These are phyloP conservation scores for Sutorius eximius DNA, from an alignment of 1,284 basidiomycete genomes.

Conservation along the genomic window DNA sequence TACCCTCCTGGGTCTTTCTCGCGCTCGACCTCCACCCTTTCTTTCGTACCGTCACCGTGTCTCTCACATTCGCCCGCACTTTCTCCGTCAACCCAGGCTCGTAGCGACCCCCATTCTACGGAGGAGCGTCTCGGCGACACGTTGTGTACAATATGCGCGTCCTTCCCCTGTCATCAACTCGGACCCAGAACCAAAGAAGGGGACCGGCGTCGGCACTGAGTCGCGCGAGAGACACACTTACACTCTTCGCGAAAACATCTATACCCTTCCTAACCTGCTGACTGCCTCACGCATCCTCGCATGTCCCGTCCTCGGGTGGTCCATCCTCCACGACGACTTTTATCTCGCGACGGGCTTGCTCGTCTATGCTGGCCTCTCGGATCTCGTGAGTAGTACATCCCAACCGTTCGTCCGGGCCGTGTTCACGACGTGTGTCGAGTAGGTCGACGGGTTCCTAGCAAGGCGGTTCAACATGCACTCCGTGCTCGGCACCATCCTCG, in stretches of 20 bases:
- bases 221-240: constrained; percentile 18
- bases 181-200: constrained; percentile 5
- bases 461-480: constrained; percentile 82
- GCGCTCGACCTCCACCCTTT: neutral
- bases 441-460: constrained; percentile 89
- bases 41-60: neutral
- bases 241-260: constrained; percentile 80
- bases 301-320: constrained; percentile 89
- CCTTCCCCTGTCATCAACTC: constrained; percentile 9
- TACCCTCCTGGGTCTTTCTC: constrained; percentile 7
- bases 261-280: constrained; percentile 91
- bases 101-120: neutral
- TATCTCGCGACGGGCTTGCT: constrained; percentile 79
- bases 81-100: neutral
- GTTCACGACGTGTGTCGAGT: neutral
- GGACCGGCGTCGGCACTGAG: constrained; percentile 2
- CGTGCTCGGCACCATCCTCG: constrained; percentile 91
- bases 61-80: neutral
- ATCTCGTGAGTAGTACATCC: constrained; percentile 61
- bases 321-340: constrained; percentile 86
- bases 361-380: constrained; percentile 87
- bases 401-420: constrained; percentile 9
- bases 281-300: constrained; percentile 85
- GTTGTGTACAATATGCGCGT: constrained; percentile 8
- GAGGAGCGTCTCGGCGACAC: constrained; percentile 17